Percentiles rank a stretch among this genome's conserved stretches.
Evolutionary conservation across 2,329 filamentous ascomycete species (phyloP).

Genomic region (Verticillium alfalfae): DNA sequence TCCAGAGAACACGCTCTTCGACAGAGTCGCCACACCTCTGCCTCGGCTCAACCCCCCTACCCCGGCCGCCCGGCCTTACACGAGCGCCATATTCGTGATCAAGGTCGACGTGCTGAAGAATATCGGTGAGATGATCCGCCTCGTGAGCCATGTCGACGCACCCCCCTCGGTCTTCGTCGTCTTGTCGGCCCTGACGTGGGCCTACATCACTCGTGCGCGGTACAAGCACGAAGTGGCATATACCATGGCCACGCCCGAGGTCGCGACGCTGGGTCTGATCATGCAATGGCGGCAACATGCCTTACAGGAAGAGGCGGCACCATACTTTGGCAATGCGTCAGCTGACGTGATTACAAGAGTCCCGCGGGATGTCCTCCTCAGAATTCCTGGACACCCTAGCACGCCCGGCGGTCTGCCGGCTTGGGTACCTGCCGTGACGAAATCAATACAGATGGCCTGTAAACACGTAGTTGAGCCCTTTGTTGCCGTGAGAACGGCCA

Average conservation of each 20-base stretch:
- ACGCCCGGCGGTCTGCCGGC: background rate
- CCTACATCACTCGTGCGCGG: slow-evolving; percentile 29
- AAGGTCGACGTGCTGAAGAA: slow-evolving; percentile 25
- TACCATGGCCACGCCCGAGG: background rate
- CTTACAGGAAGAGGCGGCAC: background rate
- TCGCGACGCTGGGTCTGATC: background rate
- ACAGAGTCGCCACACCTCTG: slow-evolving; percentile 17
- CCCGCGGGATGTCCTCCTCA: background rate
- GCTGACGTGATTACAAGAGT: background rate
- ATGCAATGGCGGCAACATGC: background rate
- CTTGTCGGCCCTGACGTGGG: slow-evolving; percentile 33
- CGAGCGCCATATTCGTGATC: slow-evolving; percentile 37
- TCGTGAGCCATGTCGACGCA: background rate
- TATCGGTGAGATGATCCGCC: slow-evolving; percentile 9
- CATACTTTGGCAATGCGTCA: background rate
- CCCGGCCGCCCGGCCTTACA: slow-evolving; percentile 22
- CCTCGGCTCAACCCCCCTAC: slow-evolving; percentile 17
- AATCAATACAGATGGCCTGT: slow-evolving; percentile 17
- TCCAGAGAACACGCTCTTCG: slow-evolving; percentile 25
- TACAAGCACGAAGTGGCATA: slow-evolving; percentile 1
- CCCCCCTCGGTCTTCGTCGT: slow-evolving; percentile 31
- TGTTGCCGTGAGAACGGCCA: slow-evolving; percentile 27
- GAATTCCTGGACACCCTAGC: background rate
- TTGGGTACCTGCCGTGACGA: background rate
- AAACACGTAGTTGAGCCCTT: slow-evolving; percentile 31